Evolutionary conservation across 1,284 basidiomycete species (phyloP).

Genomic region (Tilletiopsis washingtonensis): DNA sequence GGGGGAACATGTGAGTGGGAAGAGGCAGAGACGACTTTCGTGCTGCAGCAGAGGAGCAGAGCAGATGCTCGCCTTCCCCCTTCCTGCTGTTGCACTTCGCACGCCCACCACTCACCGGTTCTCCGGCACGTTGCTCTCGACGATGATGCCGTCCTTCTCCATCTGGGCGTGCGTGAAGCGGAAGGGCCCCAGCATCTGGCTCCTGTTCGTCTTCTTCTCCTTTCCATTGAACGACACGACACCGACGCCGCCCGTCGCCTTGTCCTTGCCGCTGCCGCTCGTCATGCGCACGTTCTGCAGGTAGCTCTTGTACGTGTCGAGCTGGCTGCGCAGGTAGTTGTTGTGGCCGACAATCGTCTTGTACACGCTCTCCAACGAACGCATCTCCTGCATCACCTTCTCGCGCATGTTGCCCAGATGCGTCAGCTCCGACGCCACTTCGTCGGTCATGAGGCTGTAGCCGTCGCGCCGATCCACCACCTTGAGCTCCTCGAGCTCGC

Average conservation of each 20-base stretch:
- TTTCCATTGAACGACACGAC: slow-evolving; percentile 93
- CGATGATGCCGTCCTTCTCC: slow-evolving; percentile 99
- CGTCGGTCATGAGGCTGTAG: slow-evolving; percentile 91
- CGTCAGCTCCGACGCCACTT: slow-evolving; percentile 85
- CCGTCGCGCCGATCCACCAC: slow-evolving; percentile 75
- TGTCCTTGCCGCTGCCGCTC: slow-evolving; percentile 46
- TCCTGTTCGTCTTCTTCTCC: slow-evolving; percentile 82
- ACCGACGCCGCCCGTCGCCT: slow-evolving; percentile 70
- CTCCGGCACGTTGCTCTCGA: slow-evolving; percentile 96
- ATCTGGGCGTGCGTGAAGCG: slow-evolving; percentile 94
- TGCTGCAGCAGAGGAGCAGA: no score
- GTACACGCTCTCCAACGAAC: slow-evolving; percentile 88
- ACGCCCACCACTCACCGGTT: slow-evolving; percentile 51
- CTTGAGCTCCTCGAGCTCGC: slow-evolving; percentile 85
- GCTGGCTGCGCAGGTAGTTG: slow-evolving; percentile 86
- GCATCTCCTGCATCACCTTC: slow-evolving; percentile 87
- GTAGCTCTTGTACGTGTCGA: slow-evolving; percentile 99
- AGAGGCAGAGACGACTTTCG: not conserved
- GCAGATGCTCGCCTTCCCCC: no score
- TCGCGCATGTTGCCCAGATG: slow-evolving; percentile 93
- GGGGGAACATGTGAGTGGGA: not conserved
- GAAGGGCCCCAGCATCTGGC: slow-evolving; percentile 85
- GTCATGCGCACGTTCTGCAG: slow-evolving; percentile 92
- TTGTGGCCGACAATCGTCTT: slow-evolving; percentile 99
- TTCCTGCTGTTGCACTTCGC: not conserved